Base-by-base conservation (phyloP, 192 early-diverging fungal genomes). In the Coemansia brasiliensis region DNA sequence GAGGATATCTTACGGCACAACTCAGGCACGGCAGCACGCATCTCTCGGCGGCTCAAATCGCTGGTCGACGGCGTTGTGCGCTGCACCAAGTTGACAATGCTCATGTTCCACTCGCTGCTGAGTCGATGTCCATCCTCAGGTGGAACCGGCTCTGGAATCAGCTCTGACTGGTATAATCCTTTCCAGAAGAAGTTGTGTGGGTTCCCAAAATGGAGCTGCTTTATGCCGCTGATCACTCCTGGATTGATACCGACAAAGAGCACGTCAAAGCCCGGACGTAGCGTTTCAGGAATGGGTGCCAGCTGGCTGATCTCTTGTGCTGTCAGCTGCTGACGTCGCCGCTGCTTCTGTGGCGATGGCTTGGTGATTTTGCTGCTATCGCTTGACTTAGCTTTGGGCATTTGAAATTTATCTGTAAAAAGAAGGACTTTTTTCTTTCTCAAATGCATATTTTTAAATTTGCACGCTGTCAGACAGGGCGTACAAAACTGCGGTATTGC, bases 181-280 rank as follows among this genome's bases (percentile, higher is more conserved):
- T 80, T 79, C 86, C 88, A 90, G 73, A 90, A 89, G 52, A 83
- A 87, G 59, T 90, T 90, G 8, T 78, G 82, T 4, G 85, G 85
- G 48, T 83, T 83, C 13, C 87, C 82, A 78, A 87, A 90, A 56
- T 90, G 89, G 44, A 85, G 83, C 9, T 83, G 81, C 42, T 65
- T 68, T 16, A 68, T 55, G 16, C 85, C 81, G 52, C 84, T 87
- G 6, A 70, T 60, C 10, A 85, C 60, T 13, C 89, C 89, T 8
- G 86, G 87, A 60, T 90, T 90, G 61, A 90, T 87, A 0, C 89
- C 89, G 9, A 89, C 80, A 61, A 89, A 90, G n/a, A 90, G 53
- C 1, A 90, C 80, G 41, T 78, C 78, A 11, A 80, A 63, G 11
- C 59, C 48, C 16, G 78, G 57, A 3, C 55, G 60, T n/a, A 80